phyloP scores from a whole-genome alignment of 345 rosid genomes.

The Gossypium thurberi region DNA sequence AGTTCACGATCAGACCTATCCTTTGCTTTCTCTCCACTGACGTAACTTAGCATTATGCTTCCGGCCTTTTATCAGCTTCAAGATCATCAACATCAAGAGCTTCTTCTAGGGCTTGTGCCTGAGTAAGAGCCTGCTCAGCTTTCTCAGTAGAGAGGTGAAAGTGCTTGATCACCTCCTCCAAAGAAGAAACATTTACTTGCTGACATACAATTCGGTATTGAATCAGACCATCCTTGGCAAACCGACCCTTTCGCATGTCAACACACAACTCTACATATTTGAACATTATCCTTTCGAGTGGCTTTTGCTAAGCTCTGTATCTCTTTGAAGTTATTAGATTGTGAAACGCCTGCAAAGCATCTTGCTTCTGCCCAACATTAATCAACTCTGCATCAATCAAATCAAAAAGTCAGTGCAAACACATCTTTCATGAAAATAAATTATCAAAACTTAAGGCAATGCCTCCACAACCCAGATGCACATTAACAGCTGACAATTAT shows the following conservation, averaged over 20 bases:
- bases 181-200: slow-evolving; percentile 86
- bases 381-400: slow-evolving; percentile 56
- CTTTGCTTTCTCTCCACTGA: slow-evolving; percentile 98
- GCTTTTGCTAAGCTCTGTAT: slow-evolving; percentile 91
- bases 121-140: slow-evolving; percentile 95
- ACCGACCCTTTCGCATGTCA: slow-evolving; percentile 83
- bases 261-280: slow-evolving; percentile 96
- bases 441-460: background rate
- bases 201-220: slow-evolving; percentile 94
- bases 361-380: slow-evolving; percentile 98
- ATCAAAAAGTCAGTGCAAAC: background rate
- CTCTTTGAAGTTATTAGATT: slow-evolving; percentile 87
- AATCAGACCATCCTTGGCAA: slow-evolving; percentile 92
- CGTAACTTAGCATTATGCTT: slow-evolving; percentile 93
- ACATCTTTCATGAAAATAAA: background rate
- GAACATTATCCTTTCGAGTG: slow-evolving; percentile 87
- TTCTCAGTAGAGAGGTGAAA: slow-evolving; percentile 93
- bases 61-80: slow-evolving; percentile 96
- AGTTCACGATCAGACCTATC: slow-evolving; percentile 97
- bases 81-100: slow-evolving; percentile 99
- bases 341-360: slow-evolving; percentile 88
- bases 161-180: slow-evolving; percentile 99
- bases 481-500: background rate
- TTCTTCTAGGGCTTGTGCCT: slow-evolving; percentile 89
- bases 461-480: background rate